Percentiles rank a stretch among this genome's conserved stretches.
phyloP scores from a whole-genome alignment of 2,329 filamentous ascomycete species.

The Cylindrodendrum hubeiense region DNA sequence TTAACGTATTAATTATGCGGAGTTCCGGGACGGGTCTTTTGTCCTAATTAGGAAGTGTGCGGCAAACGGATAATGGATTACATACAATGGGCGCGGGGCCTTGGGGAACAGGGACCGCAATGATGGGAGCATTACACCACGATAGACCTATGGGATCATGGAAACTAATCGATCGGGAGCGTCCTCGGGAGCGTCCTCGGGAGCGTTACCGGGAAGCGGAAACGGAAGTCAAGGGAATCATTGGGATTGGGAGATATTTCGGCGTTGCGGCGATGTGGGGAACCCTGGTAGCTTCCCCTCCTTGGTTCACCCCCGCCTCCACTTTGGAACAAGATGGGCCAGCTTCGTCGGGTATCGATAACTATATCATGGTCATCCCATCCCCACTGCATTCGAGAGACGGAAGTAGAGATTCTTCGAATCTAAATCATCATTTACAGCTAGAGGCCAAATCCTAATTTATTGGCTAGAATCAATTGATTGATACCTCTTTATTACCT shows the following conservation, averaged over 20 bases:
- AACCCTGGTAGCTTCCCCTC: conserved; percentile 30
- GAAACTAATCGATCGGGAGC: background rate
- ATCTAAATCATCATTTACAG: background rate
- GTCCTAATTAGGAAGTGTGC: conserved; percentile 13
- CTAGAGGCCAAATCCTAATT: background rate
- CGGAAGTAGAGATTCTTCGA: conserved; percentile 1
- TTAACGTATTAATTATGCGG: conserved; percentile 6
- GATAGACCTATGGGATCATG: background rate
- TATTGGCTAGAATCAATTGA: conserved; percentile 5
- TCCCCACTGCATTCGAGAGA: background rate
- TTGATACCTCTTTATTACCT: background rate
- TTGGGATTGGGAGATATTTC: conserved; percentile 29
- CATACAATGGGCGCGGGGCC: background rate
- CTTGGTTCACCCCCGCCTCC: conserved; percentile 15
- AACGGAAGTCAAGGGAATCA: background rate
- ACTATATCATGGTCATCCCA: conserved; percentile 8
- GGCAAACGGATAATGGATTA: conserved; percentile 4
- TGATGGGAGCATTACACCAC: background rate
- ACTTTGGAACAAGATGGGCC: background rate
- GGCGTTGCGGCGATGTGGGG: conserved; percentile 31
- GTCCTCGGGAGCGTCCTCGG: too few relatives aligned
- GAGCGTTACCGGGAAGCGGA: conserved; percentile 2
- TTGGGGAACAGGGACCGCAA: background rate
- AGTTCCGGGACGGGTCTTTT: conserved; percentile 23
- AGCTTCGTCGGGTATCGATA: background rate